Base-by-base conservation (phyloP, 495 filamentous ascomycete species). In the Aspergillus sclerotiicarbonarius region DNA sequence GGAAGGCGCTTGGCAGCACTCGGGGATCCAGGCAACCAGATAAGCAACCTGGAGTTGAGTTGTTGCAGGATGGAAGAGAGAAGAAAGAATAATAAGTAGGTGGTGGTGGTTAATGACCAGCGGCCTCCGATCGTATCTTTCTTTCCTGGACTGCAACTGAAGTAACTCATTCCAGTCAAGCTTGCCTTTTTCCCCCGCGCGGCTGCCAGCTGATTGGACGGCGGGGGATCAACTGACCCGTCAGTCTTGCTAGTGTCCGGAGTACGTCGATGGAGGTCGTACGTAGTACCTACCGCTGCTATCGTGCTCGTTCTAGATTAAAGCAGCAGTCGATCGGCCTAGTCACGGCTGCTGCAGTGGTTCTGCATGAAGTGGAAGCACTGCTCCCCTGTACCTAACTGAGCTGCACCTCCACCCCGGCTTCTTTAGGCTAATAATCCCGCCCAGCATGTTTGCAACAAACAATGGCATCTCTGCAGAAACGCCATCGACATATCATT, bases 1-100 rank as follows among this genome's bases (percentile, higher is more conserved):
- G 19, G 39, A 46, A 29, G 21, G n/a, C 31, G 47, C n/a, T 33
- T 12, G 19, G 29, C 20, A 7, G 32, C 6, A 33, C 25, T 25
- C 25, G 5, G 16, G 16, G 20, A 57, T 43, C 33, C 55, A 62
- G 60, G 60, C 60, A 62, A 51, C 60, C 45, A 49, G 46, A 54
- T 57, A 62, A 41, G 37, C 37, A 41, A 12, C 37, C 33, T 35
- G 2, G 18, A 30, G 54, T 30, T 29, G 19, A 30, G 2, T 15
- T 6, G 6, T 49, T 49, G 20, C 4, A 13, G 20, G 47, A 18
- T n/a, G 29, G 31, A 31, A 32, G 0, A 32, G 47, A n/a, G n/a
- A n/a, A 13, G 37, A 41, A n/a, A 41, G 13, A 41, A 6, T 6
- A 15, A 6, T 6, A n/a, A 41, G 13, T 32, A 29, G 33, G 21